Percentiles rank a stretch among this genome's conserved stretches.
Conservation (phyloP, 1,139 yeast species). For the Yarrowia galli region DNA sequence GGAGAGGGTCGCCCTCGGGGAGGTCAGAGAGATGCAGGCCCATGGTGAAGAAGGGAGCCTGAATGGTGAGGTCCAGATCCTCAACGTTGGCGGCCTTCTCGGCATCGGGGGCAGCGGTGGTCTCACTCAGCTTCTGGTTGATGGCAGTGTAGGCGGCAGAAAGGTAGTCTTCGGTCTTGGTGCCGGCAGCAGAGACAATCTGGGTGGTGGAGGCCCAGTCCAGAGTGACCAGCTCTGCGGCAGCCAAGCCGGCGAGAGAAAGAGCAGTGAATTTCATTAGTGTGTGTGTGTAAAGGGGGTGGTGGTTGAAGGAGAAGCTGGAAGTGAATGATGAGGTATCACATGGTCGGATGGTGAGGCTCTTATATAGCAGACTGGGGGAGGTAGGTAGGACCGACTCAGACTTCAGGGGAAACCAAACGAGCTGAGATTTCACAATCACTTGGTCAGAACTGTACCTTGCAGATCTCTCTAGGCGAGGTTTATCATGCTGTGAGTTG, state of each 20-base stretch:
- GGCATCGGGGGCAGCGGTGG: slow-evolving; percentile 23
- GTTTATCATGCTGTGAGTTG: neutral
- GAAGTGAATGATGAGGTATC: neutral
- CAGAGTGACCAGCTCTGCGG: slow-evolving; percentile 24
- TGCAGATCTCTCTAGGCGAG: slow-evolving; percentile 9
- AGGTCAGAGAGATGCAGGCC: slow-evolving; percentile 14
- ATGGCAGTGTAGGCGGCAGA: slow-evolving; percentile 24
- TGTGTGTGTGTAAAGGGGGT: slow-evolving; percentile 1
- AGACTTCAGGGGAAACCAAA: too few species aligned
- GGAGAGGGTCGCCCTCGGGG: too few species aligned
- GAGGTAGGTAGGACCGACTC: neutral
- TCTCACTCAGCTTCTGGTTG: slow-evolving; percentile 26
- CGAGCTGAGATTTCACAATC: slow-evolving; percentile 11
- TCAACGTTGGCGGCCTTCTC: slow-evolving; percentile 9
- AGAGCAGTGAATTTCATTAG: slow-evolving; percentile 34
- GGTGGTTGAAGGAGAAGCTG: neutral
- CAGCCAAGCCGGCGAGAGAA: slow-evolving; percentile 13
- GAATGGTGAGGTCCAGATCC: slow-evolving; percentile 25
- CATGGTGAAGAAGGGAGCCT: slow-evolving; percentile 31
- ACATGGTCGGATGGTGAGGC: neutral
- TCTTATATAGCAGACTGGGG: neutral
- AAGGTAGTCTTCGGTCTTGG: slow-evolving; percentile 20
- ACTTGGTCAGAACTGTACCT: slow-evolving; percentile 4
- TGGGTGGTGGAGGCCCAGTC: slow-evolving; percentile 27
- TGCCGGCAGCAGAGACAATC: slow-evolving; percentile 8